Evolutionary conservation across 163 green algal species (phyloP), one percentile per base, ranked within the genome.

Genomic region (Chloromonas sp.): DNA sequence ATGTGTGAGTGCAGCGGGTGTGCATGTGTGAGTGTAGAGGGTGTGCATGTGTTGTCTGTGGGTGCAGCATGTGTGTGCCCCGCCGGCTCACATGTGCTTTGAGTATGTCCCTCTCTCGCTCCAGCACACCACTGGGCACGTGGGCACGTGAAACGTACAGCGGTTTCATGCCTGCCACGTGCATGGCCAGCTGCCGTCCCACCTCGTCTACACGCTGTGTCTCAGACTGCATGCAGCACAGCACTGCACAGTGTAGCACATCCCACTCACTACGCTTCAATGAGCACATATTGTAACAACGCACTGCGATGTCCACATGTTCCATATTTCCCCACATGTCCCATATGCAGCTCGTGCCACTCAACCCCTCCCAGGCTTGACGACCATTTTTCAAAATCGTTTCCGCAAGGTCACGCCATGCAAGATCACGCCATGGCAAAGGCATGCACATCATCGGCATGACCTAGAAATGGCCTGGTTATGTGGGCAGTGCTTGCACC

Each of bases 171-270:
- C 93, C 96, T 5, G 95, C 96, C 13, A 94, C 91, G 83, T 98
- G 96, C 96, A 98, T 98, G 14, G 95, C 95, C 58, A 98, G 86
- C 85, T 96, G 91, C 61, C 85, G 81, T 0, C 87, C 95, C 14
- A 98, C 81, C 15, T 93, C 86, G 61, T 86, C 66, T 77, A 90
- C 83, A 81, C 74, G 1, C 0, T 11, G 5, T 15, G 66, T 11
- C 66, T 74, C 5, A 5, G 5, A 5, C 66, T 74, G 66, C 66
- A 74, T 15, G 66, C 66, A 74, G 36, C 36, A 36, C 36, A 36
- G 36, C 36, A 36, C 36, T 36, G 36, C 36, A 36, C 36, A 36
- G 36, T 36, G 36, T 36, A 36, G 36, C 36, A 36, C 36, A 36
- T 36, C 36, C 36, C 36, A 36, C 36, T 36, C 36, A 36, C 36